Conservation (phyloP, 208 protist species). For the Wallacemonas rigidus region DNA sequence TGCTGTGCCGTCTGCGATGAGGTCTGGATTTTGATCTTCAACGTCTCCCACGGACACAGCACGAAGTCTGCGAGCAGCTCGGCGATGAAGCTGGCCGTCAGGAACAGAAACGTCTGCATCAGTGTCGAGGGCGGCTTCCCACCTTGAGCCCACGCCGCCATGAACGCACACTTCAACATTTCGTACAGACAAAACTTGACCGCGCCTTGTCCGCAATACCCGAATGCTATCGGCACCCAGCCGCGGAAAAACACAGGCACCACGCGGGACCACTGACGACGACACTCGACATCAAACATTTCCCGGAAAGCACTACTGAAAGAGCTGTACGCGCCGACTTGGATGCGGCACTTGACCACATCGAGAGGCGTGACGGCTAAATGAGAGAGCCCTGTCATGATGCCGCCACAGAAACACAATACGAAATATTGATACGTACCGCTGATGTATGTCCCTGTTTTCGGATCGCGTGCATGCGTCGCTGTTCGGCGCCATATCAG, state of each 20-base stretch:
- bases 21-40: conserved; percentile 84
- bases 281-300: conserved; percentile 36
- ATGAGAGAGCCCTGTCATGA: conserved; percentile 63
- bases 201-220: conserved; percentile 61
- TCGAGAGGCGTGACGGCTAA: conserved; percentile 70
- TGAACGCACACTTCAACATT: conserved; percentile 64
- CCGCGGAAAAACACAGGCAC: conserved; percentile 56
- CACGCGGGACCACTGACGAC: conserved; percentile 23
- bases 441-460: conserved; percentile 24
- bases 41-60: conserved; percentile 73
- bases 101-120: conserved; percentile 28
- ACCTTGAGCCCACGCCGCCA: not conserved
- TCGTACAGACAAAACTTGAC: conserved; percentile 86
- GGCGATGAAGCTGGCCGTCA: conserved; percentile 61
- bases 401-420: conserved; percentile 64
- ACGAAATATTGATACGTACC: conserved; percentile 68
- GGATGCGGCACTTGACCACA: conserved; percentile 83
- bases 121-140: not conserved
- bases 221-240: conserved; percentile 67
- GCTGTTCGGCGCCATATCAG: conserved; percentile 19
- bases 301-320: conserved; percentile 43
- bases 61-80: conserved; percentile 73
- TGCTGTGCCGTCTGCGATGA: conserved; percentile 24
- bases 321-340: conserved; percentile 68
- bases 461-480: conserved; percentile 9